These are phyloP conservation scores for Naganishia onofrii DNA, from an alignment of 768 basidiomycete species.

Conservation along the genomic window DNA sequence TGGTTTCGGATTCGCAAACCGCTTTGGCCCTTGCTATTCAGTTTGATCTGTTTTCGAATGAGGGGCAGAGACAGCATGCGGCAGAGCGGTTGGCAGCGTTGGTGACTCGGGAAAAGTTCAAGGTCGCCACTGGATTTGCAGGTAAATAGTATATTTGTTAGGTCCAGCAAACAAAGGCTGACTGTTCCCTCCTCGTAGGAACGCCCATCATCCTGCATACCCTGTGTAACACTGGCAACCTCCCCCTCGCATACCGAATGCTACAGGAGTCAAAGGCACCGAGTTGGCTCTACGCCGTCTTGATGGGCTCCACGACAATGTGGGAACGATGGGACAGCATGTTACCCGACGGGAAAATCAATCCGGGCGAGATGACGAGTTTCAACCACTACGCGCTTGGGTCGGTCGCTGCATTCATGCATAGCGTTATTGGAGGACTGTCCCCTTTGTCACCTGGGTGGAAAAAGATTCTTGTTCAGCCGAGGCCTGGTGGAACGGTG, in stretches of 20 bases:
- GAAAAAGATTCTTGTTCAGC: constrained; percentile 37
- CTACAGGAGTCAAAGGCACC: constrained; percentile 41
- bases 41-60: constrained; percentile 38
- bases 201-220: constrained; percentile 45
- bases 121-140: constrained; percentile 47
- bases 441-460: constrained; percentile 37
- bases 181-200: constrained; percentile 22
- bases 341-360: constrained; percentile 43
- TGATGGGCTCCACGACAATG: constrained; percentile 40
- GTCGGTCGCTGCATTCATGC: constrained; percentile 41
- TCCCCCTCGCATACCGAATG: constrained; percentile 45
- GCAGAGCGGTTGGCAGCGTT: constrained; percentile 23
- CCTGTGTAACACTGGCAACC: constrained; percentile 35
- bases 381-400: constrained; percentile 49
- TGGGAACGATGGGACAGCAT: constrained; percentile 49
- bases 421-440: constrained; percentile 40
- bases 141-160: not conserved
- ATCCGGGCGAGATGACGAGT: constrained; percentile 47
- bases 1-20: constrained; percentile 44
- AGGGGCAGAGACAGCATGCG: constrained; percentile 5
- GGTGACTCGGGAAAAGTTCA: constrained; percentile 39
- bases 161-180: not conserved
- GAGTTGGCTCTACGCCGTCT: constrained; percentile 38
- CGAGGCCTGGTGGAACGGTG: constrained; percentile 43
- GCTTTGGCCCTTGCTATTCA: constrained; percentile 40